Conservation (phyloP, 2,329 filamentous ascomycete species). For the Stagonosporopsis chrysanthemi region DNA sequence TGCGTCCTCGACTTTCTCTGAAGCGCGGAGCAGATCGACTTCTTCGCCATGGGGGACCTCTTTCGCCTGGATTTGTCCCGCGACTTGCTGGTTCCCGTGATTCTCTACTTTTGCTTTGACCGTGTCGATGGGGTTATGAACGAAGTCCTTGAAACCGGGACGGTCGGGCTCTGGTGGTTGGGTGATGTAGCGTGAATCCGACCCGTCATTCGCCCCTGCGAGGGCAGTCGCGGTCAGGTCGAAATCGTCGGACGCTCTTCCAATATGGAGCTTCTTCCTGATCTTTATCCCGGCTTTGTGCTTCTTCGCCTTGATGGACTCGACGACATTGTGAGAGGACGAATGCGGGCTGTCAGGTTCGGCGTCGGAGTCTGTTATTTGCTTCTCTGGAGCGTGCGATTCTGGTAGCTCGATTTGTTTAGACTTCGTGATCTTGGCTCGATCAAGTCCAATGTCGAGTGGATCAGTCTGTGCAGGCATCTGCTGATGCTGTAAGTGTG, state of each 20-base stretch:
- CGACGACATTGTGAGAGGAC: conserved; percentile 20
- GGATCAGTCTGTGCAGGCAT: conserved; percentile 12
- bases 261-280: conserved; percentile 34
- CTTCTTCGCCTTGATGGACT: conserved; percentile 30
- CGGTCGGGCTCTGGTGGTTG: conserved; percentile 30
- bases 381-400: not conserved
- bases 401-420: conserved; percentile 21
- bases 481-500: not conserved
- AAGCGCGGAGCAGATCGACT: conserved; percentile 47
- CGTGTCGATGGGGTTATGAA: conserved; percentile 37
- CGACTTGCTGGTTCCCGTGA: conserved; percentile 35
- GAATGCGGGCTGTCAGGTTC: conserved; percentile 18
- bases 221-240: conserved; percentile 22
- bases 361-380: not conserved
- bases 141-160: conserved; percentile 32
- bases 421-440: conserved; percentile 18
- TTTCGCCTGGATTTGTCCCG: conserved; percentile 54
- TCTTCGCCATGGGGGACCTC: conserved; percentile 48
- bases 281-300: conserved; percentile 34
- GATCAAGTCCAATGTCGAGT: conserved; percentile 23
- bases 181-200: conserved; percentile 29
- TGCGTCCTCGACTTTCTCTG: conserved; percentile 32
- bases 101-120: conserved; percentile 32
- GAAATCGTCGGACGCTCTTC: conserved; percentile 26
- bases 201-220: conserved; percentile 22